phyloP scores from a whole-genome alignment of 352 stramenopile species.

The Nothophytophthora sp. region DNA sequence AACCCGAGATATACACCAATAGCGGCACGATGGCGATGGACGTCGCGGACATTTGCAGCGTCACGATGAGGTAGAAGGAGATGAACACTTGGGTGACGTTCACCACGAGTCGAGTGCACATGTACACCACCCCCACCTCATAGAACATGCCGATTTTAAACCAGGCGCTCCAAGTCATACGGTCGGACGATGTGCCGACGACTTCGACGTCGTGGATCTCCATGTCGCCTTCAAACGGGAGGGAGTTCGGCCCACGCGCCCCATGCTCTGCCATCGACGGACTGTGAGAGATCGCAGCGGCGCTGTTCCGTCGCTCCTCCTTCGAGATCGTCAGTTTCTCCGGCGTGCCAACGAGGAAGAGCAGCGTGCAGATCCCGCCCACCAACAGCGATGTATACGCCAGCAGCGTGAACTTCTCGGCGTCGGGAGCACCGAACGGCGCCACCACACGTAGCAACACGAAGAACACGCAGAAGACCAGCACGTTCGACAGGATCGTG shows the following conservation, averaged over 20 bases:
- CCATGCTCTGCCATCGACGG: slow-evolving; percentile 57
- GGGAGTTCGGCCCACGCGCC: slow-evolving; percentile 36
- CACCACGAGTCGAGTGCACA: slow-evolving; percentile 85
- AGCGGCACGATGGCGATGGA: slow-evolving; percentile 85
- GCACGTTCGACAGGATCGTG: slow-evolving; percentile 88
- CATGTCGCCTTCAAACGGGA: slow-evolving; percentile 62
- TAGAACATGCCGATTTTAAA: slow-evolving; percentile 86
- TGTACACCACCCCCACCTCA: slow-evolving; percentile 85
- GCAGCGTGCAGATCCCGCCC: slow-evolving; percentile 55
- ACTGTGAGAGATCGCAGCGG: slow-evolving; percentile 34
- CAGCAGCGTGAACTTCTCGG: slow-evolving; percentile 75
- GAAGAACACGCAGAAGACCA: slow-evolving; percentile 84
- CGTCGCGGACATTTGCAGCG: slow-evolving; percentile 81
- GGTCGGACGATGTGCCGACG: slow-evolving; percentile 14
- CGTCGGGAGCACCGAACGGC: slow-evolving; percentile 67
- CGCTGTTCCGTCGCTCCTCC: slow-evolving; percentile 22
- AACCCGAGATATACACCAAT: slow-evolving; percentile 83
- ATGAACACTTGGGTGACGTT: slow-evolving; percentile 90
- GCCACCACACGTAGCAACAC: slow-evolving; percentile 56
- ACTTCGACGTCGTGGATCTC: slow-evolving; percentile 33
- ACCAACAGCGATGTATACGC: slow-evolving; percentile 74
- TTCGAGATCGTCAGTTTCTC: slow-evolving; percentile 46
- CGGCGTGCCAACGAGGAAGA: slow-evolving; percentile 71
- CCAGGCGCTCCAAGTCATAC: slow-evolving; percentile 80
- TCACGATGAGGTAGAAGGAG: slow-evolving; percentile 87